Base-by-base conservation (phyloP, 768 basidiomycete genomes). In the Boletus rubroflammeus region DNA sequence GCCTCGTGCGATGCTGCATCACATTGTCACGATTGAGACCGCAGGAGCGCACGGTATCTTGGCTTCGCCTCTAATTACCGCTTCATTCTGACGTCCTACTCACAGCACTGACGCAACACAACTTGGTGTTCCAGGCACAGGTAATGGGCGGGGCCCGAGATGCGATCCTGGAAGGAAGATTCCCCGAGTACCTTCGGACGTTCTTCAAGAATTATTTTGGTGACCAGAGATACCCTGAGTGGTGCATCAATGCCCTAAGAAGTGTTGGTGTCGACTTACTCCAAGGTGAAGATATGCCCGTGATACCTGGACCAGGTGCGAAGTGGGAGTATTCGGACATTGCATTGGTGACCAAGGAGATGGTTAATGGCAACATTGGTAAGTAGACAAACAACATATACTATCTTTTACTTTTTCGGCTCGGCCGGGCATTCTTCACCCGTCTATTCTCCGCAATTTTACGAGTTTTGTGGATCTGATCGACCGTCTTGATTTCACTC, bases 191-290 rank as follows among this genome's bases (percentile, higher is more conserved):
- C 66, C 76, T 95, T 28, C 77, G 78, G 49, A 72, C 71, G 7
- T 96, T 94, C 72, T 95, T 96, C 69, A 77, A 75, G 32, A 73
- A 75, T 41, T 95, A 93, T 68, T 96, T 90, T 63, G 85, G 81
- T 7, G 77, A 82, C 51, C 72, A 75, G n/a, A 87, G 86, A 10
- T 92, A 93, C 67, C 92, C 92, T 0, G 82, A 84, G 65, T 96
- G 93, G 93, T 90, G 89, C 61, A 82, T 95, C 1, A 88, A 91
- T 62, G 93, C 93, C 11, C 72, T 96, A 47, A 76, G 78, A 25
- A 86, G 83, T 51, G 93, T 96, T 13, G 88, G 88, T 0, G 89
- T 96, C 0, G 91, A 96, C 66, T 69, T 95, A 41, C 72, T 93
- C 31, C 81, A 86, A 54, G 81, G 78, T 23, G 63, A 72, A 28